Conservation (phyloP, 1,139 yeast species). For the Kazachstania sp. region DNA sequence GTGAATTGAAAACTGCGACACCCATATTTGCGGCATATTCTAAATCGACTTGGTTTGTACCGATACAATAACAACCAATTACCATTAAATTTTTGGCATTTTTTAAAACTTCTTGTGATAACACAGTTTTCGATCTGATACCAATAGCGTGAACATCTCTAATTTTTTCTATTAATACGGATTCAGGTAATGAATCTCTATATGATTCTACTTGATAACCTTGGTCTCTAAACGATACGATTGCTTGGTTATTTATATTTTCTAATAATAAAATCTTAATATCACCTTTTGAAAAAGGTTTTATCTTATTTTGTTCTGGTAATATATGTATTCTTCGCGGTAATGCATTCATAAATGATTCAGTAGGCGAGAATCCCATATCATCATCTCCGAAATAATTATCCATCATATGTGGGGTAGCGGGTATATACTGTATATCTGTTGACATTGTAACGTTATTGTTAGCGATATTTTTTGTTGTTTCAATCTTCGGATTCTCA, state of each 20-base stretch:
- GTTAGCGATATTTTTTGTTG: neutral
- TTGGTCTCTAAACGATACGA: constrained; percentile 71
- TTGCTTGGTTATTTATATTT: constrained; percentile 86
- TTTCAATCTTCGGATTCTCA: no score
- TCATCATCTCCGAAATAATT: neutral
- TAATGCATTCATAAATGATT: constrained; percentile 35
- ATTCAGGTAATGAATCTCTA: constrained; percentile 83
- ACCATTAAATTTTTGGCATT: constrained; percentile 85
- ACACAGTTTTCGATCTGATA: constrained; percentile 89
- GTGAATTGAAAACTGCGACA: constrained; percentile 95
- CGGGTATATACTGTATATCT: neutral
- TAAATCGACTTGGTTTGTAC: constrained; percentile 94
- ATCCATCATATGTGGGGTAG: neutral
- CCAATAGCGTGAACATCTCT: constrained; percentile 92
- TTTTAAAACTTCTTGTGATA: constrained; percentile 66
- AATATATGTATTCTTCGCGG: constrained; percentile 24
- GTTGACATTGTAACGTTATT: neutral
- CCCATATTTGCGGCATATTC: constrained; percentile 87
- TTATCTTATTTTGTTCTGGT: constrained; percentile 36
- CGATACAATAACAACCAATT: constrained; percentile 97
- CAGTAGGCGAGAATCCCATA: constrained; percentile 38
- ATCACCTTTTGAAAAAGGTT: constrained; percentile 45
- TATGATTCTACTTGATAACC: constrained; percentile 95
- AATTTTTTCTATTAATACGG: constrained; percentile 89
- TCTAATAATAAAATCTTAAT: constrained; percentile 83